Conservation (phyloP, 495 filamentous ascomycete genomes). For the Penicillium alfredii region DNA sequence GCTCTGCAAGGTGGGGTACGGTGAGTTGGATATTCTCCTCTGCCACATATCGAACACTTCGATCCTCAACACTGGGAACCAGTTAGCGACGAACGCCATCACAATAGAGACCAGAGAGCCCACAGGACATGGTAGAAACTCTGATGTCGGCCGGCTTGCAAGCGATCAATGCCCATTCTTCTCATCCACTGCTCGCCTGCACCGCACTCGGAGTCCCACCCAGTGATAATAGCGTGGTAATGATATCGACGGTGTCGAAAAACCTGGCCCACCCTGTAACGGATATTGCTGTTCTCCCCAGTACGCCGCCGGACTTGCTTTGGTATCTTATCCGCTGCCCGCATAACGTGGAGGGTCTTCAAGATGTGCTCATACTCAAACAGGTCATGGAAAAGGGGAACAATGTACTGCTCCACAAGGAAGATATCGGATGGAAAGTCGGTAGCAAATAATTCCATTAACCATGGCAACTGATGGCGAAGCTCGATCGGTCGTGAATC, state of each 20-base stretch:
- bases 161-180: slow-evolving; percentile 56
- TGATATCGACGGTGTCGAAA: slow-evolving; percentile 77
- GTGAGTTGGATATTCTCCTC: slow-evolving; percentile 79
- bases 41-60: slow-evolving; percentile 68
- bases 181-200: slow-evolving; percentile 50
- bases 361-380: slow-evolving; percentile 41
- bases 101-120: slow-evolving; percentile 27
- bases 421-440: slow-evolving; percentile 58
- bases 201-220: slow-evolving; percentile 67
- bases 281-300: slow-evolving; percentile 40
- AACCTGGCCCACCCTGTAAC: slow-evolving; percentile 73
- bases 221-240: slow-evolving; percentile 75
- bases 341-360: slow-evolving; percentile 52
- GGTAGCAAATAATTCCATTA: slow-evolving; percentile 59
- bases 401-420: slow-evolving; percentile 58
- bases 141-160: slow-evolving; percentile 60
- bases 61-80: slow-evolving; percentile 56
- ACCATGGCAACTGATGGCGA: slow-evolving; percentile 57
- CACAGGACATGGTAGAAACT: slow-evolving; percentile 83
- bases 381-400: slow-evolving; percentile 47
- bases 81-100: slow-evolving; percentile 8
- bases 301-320: slow-evolving; percentile 47
- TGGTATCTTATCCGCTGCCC: slow-evolving; percentile 52
- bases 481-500: slow-evolving; percentile 47
- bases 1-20: slow-evolving; percentile 37